Evolutionary conservation across 108 stramenopile species (phyloP).

Genomic region (Fistulifera solaris): DNA sequence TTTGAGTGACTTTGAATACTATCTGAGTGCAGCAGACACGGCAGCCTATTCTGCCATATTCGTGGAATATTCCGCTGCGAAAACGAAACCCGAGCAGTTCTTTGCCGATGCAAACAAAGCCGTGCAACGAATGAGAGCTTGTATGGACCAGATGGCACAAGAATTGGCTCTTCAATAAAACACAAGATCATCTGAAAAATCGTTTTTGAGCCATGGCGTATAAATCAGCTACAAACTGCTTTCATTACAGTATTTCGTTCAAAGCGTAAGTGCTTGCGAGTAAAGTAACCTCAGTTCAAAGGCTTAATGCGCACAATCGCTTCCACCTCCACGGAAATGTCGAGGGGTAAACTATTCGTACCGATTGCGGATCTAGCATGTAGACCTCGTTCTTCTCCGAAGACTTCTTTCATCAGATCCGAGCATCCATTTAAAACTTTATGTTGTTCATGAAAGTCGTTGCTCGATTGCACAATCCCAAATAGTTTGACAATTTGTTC

Average conservation of each 20-base stretch:
- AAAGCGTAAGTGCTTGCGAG: too few relatives aligned
- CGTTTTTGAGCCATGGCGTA: too few relatives aligned
- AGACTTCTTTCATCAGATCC: constrained; percentile 43
- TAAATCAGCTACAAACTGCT: too few relatives aligned
- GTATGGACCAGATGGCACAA: constrained; percentile 33
- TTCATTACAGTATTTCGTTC: too few relatives aligned
- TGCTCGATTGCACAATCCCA: constrained; percentile 52
- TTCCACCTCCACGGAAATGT: constrained; percentile 52
- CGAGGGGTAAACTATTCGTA: constrained; percentile 45
- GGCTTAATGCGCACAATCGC: constrained; percentile 43
- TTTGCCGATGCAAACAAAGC: constrained; percentile 44
- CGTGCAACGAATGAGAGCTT: constrained; percentile 19
- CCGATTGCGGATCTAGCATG: constrained; percentile 60
- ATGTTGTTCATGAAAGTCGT: constrained; percentile 52
- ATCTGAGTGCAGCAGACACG: constrained; percentile 33
- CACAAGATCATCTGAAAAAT: too few relatives aligned
- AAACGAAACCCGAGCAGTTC: constrained; percentile 29
- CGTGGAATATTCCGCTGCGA: constrained; percentile 19
- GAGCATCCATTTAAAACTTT: constrained; percentile 56
- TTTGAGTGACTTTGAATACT: constrained; percentile 23
- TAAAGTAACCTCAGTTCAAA: not conserved
- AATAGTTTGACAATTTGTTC: constrained; percentile 54
- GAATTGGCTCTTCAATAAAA: not conserved
- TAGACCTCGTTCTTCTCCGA: constrained; percentile 39
- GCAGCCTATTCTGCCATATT: constrained; percentile 43